Evolutionary conservation across 371 early-diverging fungal genomes (phyloP).

Genomic region (Gilbertella persicaria): DNA sequence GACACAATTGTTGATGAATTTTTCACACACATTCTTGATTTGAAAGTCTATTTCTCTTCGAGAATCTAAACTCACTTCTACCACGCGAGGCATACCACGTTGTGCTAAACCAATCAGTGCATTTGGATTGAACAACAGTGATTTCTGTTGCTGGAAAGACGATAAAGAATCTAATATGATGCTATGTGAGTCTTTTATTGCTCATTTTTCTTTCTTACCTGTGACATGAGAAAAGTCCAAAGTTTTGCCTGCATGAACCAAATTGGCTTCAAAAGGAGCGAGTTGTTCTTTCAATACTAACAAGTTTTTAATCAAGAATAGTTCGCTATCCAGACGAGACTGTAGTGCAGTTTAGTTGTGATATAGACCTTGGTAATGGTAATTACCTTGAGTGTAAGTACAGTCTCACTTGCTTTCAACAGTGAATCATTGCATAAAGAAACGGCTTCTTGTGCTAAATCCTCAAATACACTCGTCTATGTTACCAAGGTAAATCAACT

Average conservation of each 20-base stretch:
- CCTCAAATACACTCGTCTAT: constrained; percentile 74
- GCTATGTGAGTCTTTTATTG: not conserved
- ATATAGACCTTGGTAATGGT: no score
- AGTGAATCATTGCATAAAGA: constrained; percentile 69
- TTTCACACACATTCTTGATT: constrained; percentile 74
- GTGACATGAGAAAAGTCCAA: constrained; percentile 69
- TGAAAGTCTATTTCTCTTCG: constrained; percentile 69
- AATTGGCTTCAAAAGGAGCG: constrained; percentile 72
- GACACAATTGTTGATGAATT: constrained; percentile 70
- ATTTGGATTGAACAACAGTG: constrained; percentile 45
- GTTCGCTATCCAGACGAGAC: constrained; percentile 68
- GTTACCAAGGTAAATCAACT: not conserved
- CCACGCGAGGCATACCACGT: constrained; percentile 60
- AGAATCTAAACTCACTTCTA: constrained; percentile 60
- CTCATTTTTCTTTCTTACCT: constrained; percentile 29
- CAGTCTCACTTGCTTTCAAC: constrained; percentile 46
- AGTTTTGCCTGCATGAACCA: constrained; percentile 71
- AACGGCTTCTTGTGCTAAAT: constrained; percentile 82
- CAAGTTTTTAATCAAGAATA: constrained; percentile 82
- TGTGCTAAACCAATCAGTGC: constrained; percentile 57
- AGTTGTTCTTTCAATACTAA: constrained; percentile 81
- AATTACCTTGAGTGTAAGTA: constrained; percentile 39
- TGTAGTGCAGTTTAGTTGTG: no score
- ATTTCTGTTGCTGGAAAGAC: constrained; percentile 48
- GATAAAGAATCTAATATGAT: constrained; percentile 30